Base-by-base conservation (phyloP, 2,329 filamentous ascomycete genomes). In the Clarireedia homoeocarpa region DNA sequence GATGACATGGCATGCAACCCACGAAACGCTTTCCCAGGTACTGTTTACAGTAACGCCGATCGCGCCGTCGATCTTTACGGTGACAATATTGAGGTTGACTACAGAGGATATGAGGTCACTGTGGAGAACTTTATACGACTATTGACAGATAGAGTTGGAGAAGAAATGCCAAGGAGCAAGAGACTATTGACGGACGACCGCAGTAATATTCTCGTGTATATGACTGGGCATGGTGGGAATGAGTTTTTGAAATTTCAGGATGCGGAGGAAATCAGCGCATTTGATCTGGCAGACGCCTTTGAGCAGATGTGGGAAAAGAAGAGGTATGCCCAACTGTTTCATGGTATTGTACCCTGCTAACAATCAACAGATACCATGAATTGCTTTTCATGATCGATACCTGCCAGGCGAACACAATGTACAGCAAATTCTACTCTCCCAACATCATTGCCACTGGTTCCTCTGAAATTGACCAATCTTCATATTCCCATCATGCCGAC, bases 221-320 rank as follows among this genome's bases (percentile, higher is more conserved):
- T 99, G 94, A 99, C 94, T 0, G 94, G 94, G 0, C 94, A 99
- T 67, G 94, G 94, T 34, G 94, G 94, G 17, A 96, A 97, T 70
- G 91, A 96, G 73, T 99, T 99, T 66, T 74, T 99, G 58, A 99
- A 99, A 71, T 99, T 99, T 68, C 94, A 99, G 72, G 94, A 99
- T 66, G 89, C 91, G 6, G 94, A 99, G 71, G 94, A 99, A 73
- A 97, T 99, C 63, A 91, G 90, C 55, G 91, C 91, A 0, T 96
- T 95, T 71, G 94, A 99, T 73, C 76, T 99, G 56, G 94, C 95
- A 5, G 90, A 99, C 72, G 94, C 94, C 0, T 97, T 99, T 71
- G 91, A 95, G 73, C 92, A 99, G 77, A 99, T 99, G 94, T 96
- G 91, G 89, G 94, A 99, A 79, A 99, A 99, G 83, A 95, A 95